Evolutionary conservation across 164 flowering plant genomes (phyloP), one percentile per base, ranked within the genome.

Genomic region (Tetracentron sinense): DNA sequence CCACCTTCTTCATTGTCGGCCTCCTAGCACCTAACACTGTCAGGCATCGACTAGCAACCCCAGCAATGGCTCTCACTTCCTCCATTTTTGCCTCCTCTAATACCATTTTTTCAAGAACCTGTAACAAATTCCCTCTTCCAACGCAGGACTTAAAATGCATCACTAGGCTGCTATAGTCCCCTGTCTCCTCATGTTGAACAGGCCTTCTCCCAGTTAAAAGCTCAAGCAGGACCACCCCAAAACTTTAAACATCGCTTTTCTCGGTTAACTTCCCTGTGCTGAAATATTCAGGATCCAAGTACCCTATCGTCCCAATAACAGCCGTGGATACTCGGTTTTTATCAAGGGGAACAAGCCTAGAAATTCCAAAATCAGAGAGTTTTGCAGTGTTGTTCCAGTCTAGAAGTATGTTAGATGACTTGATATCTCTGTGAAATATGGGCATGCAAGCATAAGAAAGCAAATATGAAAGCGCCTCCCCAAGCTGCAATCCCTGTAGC

Each of bases 311-410:
- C 20, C 61, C 61, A 23, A 17, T 27, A 6, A 58, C 29, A 16
- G 17, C 27, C 12, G 61, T 58, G 3, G 62, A 59, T n/a, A 59
- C 51, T 59, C 51, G 0, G 17, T 3, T 26, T 25, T 59, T 35
- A 44, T 59, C 51, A 23, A 59, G 29, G 21, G 62, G 20, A 59
- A 59, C 62, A 16, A 42, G 51, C 62, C 50, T 42, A 25, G 62
- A 59, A 38, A 59, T 2, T 42, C 62, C 62, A 44, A 59, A 59
- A 25, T 59, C 62, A 15, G 62, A 50, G 1, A 59, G 62, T 26
- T 42, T 59, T 30, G 62, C 30, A 25, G 51, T 42, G 51, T n/a
- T n/a, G n/a, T n/a, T n/a, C n/a, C n/a, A n/a, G n/a, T n/a, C n/a
- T n/a, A n/a, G n/a, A n/a, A n/a, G n/a, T n/a, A n/a, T n/a, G n/a